phyloP scores from a whole-genome alignment of 2,329 filamentous ascomycete genomes.

The Parasarocladium wereldwijsianum region DNA sequence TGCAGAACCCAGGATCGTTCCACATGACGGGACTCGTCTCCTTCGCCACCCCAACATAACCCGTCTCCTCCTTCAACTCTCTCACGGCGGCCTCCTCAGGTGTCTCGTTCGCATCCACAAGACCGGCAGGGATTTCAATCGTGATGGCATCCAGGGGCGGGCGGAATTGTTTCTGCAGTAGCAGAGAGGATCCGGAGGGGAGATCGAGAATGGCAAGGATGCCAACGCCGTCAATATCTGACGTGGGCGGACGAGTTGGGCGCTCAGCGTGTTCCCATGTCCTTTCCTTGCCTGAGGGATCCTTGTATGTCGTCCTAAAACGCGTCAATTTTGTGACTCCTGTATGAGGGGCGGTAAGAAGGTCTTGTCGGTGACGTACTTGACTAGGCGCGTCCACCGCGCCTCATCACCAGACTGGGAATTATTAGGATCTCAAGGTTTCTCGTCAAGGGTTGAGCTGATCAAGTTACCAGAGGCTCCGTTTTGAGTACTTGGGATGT shows the following conservation, averaged over 20 bases:
- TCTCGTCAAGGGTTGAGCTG: no score
- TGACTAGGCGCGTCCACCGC: conserved; percentile 43
- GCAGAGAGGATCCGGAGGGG: conserved; percentile 34
- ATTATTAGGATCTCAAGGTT: no score
- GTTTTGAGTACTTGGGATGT: neutral
- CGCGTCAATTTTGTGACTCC: conserved; percentile 5
- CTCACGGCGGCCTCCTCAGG: conserved; percentile 46
- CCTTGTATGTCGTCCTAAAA: conserved; percentile 45
- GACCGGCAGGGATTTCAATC: conserved; percentile 50
- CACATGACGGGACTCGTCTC: conserved; percentile 53
- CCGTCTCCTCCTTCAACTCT: conserved; percentile 53
- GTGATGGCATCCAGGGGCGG: conserved; percentile 43
- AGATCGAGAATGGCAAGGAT: conserved; percentile 55
- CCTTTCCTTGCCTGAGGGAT: conserved; percentile 41
- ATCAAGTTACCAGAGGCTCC: conserved; percentile 1
- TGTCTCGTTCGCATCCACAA: conserved; percentile 48
- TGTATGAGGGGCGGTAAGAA: neutral
- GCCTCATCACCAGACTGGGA: conserved; percentile 34
- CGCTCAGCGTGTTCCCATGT: conserved; percentile 63
- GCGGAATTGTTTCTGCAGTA: conserved; percentile 54
- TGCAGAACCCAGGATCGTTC: conserved; percentile 52
- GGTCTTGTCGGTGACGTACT: conserved; percentile 21
- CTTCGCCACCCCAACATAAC: conserved; percentile 40
- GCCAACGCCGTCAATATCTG: conserved; percentile 57
- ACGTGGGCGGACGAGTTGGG: conserved; percentile 45